Evolutionary conservation across 495 filamentous ascomycete species (phyloP).

Genomic region (Aspergillus hancockii): DNA sequence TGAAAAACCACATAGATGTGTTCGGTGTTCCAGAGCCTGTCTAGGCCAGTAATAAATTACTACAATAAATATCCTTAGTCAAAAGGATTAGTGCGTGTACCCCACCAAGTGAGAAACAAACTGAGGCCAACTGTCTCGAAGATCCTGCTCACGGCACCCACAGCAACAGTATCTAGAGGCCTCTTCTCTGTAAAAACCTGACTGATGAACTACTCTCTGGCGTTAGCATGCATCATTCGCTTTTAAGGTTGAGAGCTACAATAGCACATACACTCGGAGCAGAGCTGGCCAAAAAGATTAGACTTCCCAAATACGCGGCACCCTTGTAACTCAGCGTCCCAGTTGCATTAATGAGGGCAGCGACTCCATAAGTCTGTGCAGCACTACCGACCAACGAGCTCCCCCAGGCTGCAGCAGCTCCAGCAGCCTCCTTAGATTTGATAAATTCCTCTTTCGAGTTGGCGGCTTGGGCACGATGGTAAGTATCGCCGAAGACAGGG

Average conservation of each 20-base stretch:
- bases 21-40: not conserved
- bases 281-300: constrained; percentile 89
- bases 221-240: not conserved
- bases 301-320: constrained; percentile 85
- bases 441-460: constrained; percentile 97
- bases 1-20: not conserved
- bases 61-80: constrained; percentile 41
- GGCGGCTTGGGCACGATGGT: constrained; percentile 85
- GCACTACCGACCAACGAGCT: constrained; percentile 86
- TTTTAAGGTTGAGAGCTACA: not conserved
- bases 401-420: constrained; percentile 86
- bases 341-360: constrained; percentile 92
- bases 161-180: constrained; percentile 83
- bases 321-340: constrained; percentile 95
- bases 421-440: constrained; percentile 86
- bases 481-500: constrained; percentile 92
- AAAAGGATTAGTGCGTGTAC: constrained; percentile 86
- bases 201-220: constrained; percentile 65
- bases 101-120: constrained; percentile 95
- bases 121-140: constrained; percentile 93
- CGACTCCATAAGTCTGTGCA: constrained; percentile 91
- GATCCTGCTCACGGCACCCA: constrained; percentile 76
- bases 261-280: constrained; percentile 75
- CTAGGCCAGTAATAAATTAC: not conserved
- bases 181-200: constrained; percentile 90